Percentiles rank a stretch among this genome's conserved stretches.
Conservation (phyloP, 2,329 filamentous ascomycete genomes). For the Hymenoscyphus salicellus region DNA sequence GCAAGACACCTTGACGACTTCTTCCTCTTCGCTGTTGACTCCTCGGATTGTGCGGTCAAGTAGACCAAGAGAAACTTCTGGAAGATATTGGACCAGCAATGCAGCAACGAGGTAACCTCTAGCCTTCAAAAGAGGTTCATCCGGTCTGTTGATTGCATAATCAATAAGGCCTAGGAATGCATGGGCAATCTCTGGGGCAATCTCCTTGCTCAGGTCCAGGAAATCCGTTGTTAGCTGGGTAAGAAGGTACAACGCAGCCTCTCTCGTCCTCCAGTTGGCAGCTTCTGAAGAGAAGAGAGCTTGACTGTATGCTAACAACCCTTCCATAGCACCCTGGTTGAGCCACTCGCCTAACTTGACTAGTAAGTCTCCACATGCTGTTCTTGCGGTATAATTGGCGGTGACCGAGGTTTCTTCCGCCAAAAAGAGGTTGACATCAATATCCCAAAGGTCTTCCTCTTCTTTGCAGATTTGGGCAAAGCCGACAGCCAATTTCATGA, state of each 20-base stretch:
- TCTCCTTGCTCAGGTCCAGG: conserved; percentile 68
- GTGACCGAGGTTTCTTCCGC: conserved; percentile 94
- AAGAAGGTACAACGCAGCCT: conserved; percentile 79
- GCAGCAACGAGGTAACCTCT: conserved; percentile 86
- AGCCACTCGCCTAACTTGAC: conserved; percentile 94
- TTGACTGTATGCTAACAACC: conserved; percentile 73
- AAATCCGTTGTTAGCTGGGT: conserved; percentile 83
- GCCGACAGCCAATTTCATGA: conserved; percentile 79
- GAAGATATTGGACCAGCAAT: conserved; percentile 67
- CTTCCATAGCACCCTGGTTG: conserved; percentile 70
- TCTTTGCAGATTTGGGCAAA: conserved; percentile 90
- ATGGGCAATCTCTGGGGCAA: conserved; percentile 66
- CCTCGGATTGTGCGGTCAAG: conserved; percentile 72
- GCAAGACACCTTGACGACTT: conserved; percentile 88
- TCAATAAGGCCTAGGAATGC: conserved; percentile 79
- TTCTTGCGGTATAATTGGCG: conserved; percentile 92
- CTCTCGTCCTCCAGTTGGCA: conserved; percentile 61
- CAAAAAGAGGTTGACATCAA: conserved; percentile 92
- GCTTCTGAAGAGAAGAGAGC: conserved; percentile 62
- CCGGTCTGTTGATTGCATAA: conserved; percentile 65
- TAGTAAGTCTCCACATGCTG: conserved; percentile 85
- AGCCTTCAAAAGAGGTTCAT: conserved; percentile 76
- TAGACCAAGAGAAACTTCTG: conserved; percentile 58
- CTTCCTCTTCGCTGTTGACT: conserved; percentile 71
- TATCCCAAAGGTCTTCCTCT: conserved; percentile 93